These are phyloP conservation scores for Prunus armeniaca DNA, from an alignment of 306 rosid species.

Conservation along the genomic window DNA sequence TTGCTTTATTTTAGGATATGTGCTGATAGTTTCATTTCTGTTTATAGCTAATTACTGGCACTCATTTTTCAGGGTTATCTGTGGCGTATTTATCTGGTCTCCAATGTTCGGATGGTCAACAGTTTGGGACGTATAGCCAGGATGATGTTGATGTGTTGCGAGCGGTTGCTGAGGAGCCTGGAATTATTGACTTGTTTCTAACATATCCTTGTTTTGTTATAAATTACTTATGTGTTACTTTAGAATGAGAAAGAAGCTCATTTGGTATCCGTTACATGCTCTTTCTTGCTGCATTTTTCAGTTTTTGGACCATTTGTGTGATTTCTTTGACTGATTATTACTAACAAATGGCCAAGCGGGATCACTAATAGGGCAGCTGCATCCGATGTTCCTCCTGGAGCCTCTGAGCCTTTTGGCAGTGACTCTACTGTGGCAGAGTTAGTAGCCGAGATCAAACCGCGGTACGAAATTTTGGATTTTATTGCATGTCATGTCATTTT, in stretches of 20 bases:
- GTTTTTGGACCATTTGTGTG: constrained; percentile 17
- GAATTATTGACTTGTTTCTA: constrained; percentile 67
- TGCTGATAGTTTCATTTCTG: not conserved
- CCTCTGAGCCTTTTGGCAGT: constrained; percentile 53
- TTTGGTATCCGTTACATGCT: constrained; percentile 3
- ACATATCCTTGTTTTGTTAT: constrained; percentile 69
- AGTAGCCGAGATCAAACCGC: constrained; percentile 89
- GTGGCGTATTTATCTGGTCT: constrained; percentile 84
- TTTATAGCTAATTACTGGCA: constrained; percentile 18
- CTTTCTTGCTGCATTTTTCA: constrained; percentile 15
- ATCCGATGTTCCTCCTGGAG: constrained; percentile 56
- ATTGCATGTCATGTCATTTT: constrained; percentile 5
- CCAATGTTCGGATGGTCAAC: constrained; percentile 53
- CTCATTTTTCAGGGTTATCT: constrained; percentile 50
- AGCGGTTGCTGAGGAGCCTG: constrained; percentile 94
- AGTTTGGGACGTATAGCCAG: constrained; percentile 69
- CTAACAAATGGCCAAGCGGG: constrained; percentile 94
- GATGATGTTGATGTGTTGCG: constrained; percentile 87
- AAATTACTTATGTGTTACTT: not conserved
- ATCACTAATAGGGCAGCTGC: constrained; percentile 56
- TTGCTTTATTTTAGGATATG: not conserved
- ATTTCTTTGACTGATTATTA: constrained; percentile 57
- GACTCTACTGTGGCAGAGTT: constrained; percentile 71
- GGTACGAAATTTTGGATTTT: constrained; percentile 44
- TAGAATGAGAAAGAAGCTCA: not conserved